Base-by-base conservation (phyloP, 805 yeast genomes). In the Gaillardinia entomophila region DNA sequence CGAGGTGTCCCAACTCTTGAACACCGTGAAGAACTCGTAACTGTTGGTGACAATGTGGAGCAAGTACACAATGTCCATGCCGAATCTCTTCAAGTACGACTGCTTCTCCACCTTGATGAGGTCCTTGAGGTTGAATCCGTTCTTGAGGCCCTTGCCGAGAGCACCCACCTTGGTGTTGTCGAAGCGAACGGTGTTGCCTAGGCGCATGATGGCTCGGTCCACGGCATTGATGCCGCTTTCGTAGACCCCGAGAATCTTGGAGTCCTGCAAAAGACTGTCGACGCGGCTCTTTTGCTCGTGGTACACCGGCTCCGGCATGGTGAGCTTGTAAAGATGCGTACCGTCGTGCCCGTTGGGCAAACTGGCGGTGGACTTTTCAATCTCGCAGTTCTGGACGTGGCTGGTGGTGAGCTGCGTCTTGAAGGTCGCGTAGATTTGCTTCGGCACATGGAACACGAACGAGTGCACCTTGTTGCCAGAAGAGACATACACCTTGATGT, bases 111-210 rank as follows among this genome's bases (percentile, higher is more conserved):
- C 59, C 18, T 62, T 60, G 23, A 76, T 55, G 34, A 75, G 53
- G 53, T 79, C 78, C 31, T 74, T 74, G 35, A 73, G 49, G 11
- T 82, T 76, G 55, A 94, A 94, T 1, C 98, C 98, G 37, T 73
- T 71, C 45, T 85, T 88, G 36, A 92, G 61, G 18, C 96, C 95
- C 46, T 73, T 75, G 6, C 97, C 95, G 7, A 94, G 62, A 0
- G 88, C 77, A 6, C 97, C 96, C n/a, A 85, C 73, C 34, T 73
- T 68, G 1, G 76, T 63, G 28, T 81, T 80, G 41, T 78, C 85
- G 41, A 89, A 81, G 12, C 68, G 68, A 14, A 89, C 82, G 12
- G 76, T 67, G 16, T 79, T 67, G 3, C 98, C 97, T 12, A 92
- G 60, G 20, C 81, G 82, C 42, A 92, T 73, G 27, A 87, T 72